A percentile compares a stretch with the other conserved stretches of the same genome.
Evolutionary conservation across 768 basidiomycete species (phyloP).

Genomic region (Sistotremastrum niveocremeum): DNA sequence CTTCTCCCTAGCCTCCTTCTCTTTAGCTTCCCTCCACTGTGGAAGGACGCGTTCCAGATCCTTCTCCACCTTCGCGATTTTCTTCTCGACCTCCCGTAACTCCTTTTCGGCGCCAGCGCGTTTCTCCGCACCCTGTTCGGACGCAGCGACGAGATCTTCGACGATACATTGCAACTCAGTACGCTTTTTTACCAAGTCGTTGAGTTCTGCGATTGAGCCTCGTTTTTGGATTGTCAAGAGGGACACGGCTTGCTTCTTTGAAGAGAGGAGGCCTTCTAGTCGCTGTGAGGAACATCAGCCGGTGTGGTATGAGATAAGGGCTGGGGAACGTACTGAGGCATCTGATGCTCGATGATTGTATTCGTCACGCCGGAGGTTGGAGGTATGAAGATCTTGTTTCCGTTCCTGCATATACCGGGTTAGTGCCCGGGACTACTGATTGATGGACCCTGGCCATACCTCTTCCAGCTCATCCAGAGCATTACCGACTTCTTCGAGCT

Average conservation of each 20-base stretch:
- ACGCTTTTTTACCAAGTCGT: conserved; percentile 69
- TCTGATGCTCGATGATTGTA: conserved; percentile 76
- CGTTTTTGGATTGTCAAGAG: conserved; percentile 55
- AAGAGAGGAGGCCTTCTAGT: conserved; percentile 59
- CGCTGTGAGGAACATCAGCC: conserved; percentile 28
- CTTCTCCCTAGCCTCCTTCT: conserved; percentile 38
- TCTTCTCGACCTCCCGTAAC: conserved; percentile 41
- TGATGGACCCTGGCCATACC: neutral
- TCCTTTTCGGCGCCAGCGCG: conserved; percentile 53
- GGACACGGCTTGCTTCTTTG: conserved; percentile 57
- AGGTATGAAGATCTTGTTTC: conserved; percentile 66
- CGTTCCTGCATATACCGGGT: conserved; percentile 43
- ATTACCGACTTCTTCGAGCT: conserved; percentile 78
- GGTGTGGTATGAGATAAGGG: neutral
- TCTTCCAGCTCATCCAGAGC: conserved; percentile 78
- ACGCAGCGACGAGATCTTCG: conserved; percentile 58
- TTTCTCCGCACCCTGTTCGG: conserved; percentile 48
- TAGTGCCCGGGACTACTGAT: neutral
- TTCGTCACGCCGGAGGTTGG: conserved; percentile 70
- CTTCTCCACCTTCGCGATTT: conserved; percentile 48
- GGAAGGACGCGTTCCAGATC: conserved; percentile 54
- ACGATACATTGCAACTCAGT: conserved; percentile 82
- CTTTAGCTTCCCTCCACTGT: conserved; percentile 49
- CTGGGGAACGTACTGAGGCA: conserved; percentile 45
- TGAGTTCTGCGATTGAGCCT: conserved; percentile 71